phyloP scores from a whole-genome alignment of 441 rosid genomes.

The Syzygium malaccense region DNA sequence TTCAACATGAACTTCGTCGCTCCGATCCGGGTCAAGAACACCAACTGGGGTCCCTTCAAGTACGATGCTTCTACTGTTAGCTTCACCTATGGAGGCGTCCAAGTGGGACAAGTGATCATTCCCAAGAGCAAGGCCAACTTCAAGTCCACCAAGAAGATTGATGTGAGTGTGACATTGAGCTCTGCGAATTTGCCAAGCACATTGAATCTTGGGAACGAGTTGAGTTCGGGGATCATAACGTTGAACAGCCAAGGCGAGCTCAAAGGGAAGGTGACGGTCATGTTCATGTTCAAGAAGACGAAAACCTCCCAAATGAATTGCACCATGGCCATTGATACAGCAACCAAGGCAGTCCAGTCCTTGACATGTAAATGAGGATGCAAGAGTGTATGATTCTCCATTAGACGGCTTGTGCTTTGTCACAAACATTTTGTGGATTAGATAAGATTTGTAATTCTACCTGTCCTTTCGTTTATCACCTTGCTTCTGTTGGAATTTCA shows the following conservation, averaged over 20 bases:
- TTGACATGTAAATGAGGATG: background rate
- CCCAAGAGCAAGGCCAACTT: conserved; percentile 6
- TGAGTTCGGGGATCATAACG: background rate
- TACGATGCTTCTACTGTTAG: background rate
- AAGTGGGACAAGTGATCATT: background rate
- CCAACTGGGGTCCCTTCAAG: conserved; percentile 14
- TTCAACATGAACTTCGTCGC: conserved; percentile 6
- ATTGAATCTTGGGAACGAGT: background rate
- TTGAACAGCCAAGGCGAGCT: background rate
- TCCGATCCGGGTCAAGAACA: conserved; percentile 1
- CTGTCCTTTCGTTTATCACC: too few relatives aligned
- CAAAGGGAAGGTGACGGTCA: conserved; percentile 4
- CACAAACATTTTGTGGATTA: background rate
- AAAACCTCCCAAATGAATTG: conserved; percentile 4
- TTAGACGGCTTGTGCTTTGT: background rate
- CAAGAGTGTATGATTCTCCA: background rate
- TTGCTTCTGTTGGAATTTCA: too few relatives aligned
- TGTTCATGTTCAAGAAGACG: conserved; percentile 10
- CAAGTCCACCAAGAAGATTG: conserved; percentile 12
- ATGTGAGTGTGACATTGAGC: background rate
- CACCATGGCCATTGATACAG: background rate
- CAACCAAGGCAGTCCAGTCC: background rate
- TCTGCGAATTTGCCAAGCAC: background rate
- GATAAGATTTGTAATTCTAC: background rate
- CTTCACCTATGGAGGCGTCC: conserved; percentile 3